These are phyloP conservation scores for Chrysochromulina tobinii DNA, from an alignment of 78 protist genomes.

Conservation along the genomic window DNA sequence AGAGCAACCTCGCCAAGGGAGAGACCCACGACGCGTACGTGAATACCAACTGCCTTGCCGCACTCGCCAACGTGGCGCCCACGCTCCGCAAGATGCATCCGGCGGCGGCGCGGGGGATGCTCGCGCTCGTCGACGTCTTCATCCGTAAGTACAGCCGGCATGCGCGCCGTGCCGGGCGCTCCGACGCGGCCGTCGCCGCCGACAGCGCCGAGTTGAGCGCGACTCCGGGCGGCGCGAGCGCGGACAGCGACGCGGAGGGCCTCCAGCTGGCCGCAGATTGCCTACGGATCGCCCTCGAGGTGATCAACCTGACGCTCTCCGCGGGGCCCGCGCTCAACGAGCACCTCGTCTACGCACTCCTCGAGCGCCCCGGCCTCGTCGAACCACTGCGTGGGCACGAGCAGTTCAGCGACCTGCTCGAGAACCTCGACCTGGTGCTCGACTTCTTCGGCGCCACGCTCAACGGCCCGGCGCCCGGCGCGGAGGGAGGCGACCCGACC, in stretches of 20 bases:
- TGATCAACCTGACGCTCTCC: neutral
- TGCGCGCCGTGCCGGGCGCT: no score
- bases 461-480: neutral
- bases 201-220: no score
- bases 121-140: neutral
- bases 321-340: no score
- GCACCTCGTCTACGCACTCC: neutral
- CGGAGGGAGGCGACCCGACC: neutral
- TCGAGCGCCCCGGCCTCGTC: neutral
- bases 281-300: neutral
- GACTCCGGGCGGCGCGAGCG: no score
- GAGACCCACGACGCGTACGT: slow-evolving; percentile 1
- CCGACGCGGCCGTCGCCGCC: no score
- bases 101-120: neutral
- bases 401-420: neutral
- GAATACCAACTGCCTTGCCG: slow-evolving; percentile 1
- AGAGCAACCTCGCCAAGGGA: neutral
- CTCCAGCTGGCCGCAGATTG: neutral
- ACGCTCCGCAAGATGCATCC: neutral
- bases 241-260: no score
- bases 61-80: slow-evolving; percentile 3
- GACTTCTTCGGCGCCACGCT: neutral
- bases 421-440: neutral
- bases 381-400: neutral
- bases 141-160: neutral